These are phyloP conservation scores for Heterobasidion parviporum DNA, from an alignment of 1,284 basidiomycete species.

Conservation along the genomic window DNA sequence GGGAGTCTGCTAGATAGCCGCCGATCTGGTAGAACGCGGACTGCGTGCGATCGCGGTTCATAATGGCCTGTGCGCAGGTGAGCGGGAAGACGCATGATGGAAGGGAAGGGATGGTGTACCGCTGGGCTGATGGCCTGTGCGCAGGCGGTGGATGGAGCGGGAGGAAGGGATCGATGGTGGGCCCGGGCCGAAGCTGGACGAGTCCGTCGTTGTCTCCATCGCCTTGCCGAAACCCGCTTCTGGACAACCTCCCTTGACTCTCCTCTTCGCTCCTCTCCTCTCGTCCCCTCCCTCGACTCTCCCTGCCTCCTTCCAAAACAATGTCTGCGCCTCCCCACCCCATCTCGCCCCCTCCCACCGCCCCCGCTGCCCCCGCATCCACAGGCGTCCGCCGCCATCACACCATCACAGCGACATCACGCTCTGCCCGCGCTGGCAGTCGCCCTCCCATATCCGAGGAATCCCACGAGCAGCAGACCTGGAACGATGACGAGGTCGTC, in stretches of 20 bases:
- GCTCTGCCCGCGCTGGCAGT: constrained; percentile 50
- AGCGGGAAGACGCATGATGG: too few species aligned
- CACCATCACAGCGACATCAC: constrained; percentile 71
- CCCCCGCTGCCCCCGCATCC: constrained; percentile 15
- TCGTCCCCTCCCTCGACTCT: constrained; percentile 1
- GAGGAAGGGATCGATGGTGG: neutral
- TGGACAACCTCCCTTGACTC: neutral
- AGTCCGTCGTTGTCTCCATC: neutral
- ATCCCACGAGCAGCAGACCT: constrained; percentile 48
- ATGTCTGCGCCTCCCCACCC: constrained; percentile 26
- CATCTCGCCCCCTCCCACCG: constrained; percentile 25
- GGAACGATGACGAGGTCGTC: constrained; percentile 70
- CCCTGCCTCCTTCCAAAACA: constrained; percentile 13
- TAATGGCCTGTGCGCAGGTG: too few species aligned
- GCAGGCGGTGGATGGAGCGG: neutral
- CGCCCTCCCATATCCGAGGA: constrained; percentile 64
- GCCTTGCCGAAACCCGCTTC: neutral
- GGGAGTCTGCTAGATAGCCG: constrained; percentile 19
- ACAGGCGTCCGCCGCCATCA: constrained; percentile 64
- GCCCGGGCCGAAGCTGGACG: neutral
- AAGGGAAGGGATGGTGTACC: too few species aligned
- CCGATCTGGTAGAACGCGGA: constrained; percentile 22
- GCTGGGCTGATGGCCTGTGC: neutral
- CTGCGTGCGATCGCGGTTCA: neutral
- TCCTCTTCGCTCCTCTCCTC: neutral